A percentile compares a stretch with the other conserved stretches of the same genome.
These are phyloP conservation scores for Linderniella brevidens DNA, from an alignment of 257 asterid genomes.

Conservation along the genomic window DNA sequence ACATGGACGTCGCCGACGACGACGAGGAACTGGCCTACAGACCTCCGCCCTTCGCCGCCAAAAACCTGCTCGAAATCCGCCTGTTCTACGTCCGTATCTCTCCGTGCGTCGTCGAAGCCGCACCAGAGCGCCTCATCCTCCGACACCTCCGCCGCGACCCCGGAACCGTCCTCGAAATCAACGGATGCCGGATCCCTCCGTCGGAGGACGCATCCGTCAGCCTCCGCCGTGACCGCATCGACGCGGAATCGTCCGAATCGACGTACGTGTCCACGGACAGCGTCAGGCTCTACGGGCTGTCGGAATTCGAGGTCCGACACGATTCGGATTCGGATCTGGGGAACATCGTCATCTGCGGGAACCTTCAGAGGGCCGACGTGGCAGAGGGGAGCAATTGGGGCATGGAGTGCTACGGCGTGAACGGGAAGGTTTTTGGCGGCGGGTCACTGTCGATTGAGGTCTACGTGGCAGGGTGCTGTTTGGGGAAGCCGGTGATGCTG, in stretches of 20 bases:
- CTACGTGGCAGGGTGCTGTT: slow-evolving; percentile 68
- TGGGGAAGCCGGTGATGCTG: slow-evolving; percentile 49
- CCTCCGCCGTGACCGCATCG: slow-evolving; percentile 59
- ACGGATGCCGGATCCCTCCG: slow-evolving; percentile 39
- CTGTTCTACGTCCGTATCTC: slow-evolving; percentile 54
- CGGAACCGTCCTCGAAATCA: slow-evolving; percentile 42
- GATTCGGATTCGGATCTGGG: slow-evolving; percentile 26
- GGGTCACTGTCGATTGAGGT: slow-evolving; percentile 53
- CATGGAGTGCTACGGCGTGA: slow-evolving; percentile 46
- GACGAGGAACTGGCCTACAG: slow-evolving; percentile 17
- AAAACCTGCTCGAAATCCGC: slow-evolving; percentile 42
- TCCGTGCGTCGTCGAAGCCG: slow-evolving; percentile 31
- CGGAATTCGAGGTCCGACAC: slow-evolving; percentile 57
- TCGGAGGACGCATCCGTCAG: slow-evolving; percentile 32
- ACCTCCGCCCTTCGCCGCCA: slow-evolving; percentile 36
- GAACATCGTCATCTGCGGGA: slow-evolving; percentile 35
- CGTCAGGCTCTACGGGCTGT: slow-evolving; percentile 37
- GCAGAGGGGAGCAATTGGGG: slow-evolving; percentile 19
- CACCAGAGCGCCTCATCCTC: slow-evolving; percentile 39
- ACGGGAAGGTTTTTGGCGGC: slow-evolving; percentile 7
- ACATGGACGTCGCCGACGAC: too few relatives aligned
- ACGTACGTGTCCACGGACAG: slow-evolving; percentile 59
- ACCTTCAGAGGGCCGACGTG: slow-evolving; percentile 28
- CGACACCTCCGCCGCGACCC: slow-evolving; percentile 52
- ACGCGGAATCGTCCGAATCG: slow-evolving; percentile 47